These are phyloP conservation scores for Candida arabinofermentans DNA, from an alignment of 805 yeast species.

Conservation along the genomic window DNA sequence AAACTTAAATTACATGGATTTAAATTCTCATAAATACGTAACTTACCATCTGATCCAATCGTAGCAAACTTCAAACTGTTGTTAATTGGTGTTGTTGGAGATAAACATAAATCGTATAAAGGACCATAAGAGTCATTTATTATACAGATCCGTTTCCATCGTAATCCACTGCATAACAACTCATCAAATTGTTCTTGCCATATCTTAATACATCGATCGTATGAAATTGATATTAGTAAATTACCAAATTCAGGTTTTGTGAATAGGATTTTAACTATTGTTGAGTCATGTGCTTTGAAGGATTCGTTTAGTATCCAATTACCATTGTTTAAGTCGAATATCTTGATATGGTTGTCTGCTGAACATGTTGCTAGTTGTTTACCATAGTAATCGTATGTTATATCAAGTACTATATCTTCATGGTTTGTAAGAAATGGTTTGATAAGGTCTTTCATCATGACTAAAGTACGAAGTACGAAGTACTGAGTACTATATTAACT, in stretches of 20 bases:
- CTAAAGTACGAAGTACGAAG: neutral
- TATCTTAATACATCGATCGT: conserved; percentile 81
- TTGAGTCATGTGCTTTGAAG: conserved; percentile 94
- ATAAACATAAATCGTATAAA: conserved; percentile 82
- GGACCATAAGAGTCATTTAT: conserved; percentile 88
- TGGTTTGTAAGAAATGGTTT: conserved; percentile 86
- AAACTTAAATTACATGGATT: conserved; percentile 84
- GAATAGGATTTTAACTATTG: conserved; percentile 80
- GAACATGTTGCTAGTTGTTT: conserved; percentile 90
- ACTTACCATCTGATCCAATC: conserved; percentile 83
- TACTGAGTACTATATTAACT: no score
- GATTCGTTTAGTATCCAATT: conserved; percentile 83
- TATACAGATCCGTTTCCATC: conserved; percentile 77
- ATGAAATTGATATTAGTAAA: conserved; percentile 81
- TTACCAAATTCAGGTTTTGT: conserved; percentile 94
- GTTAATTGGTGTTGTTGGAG: conserved; percentile 82
- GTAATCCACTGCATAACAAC: conserved; percentile 67
- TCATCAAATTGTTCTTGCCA: conserved; percentile 91
- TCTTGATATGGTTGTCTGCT: conserved; percentile 89
- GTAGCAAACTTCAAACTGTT: conserved; percentile 79
- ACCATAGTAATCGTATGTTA: conserved; percentile 91
- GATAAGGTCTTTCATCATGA: conserved; percentile 34
- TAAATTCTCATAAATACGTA: conserved; percentile 80
- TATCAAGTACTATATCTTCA: conserved; percentile 87
- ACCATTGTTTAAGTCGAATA: conserved; percentile 68